Conservation (phyloP, 2,329 filamentous ascomycete genomes). For the Colletotrichum plurivorum region DNA sequence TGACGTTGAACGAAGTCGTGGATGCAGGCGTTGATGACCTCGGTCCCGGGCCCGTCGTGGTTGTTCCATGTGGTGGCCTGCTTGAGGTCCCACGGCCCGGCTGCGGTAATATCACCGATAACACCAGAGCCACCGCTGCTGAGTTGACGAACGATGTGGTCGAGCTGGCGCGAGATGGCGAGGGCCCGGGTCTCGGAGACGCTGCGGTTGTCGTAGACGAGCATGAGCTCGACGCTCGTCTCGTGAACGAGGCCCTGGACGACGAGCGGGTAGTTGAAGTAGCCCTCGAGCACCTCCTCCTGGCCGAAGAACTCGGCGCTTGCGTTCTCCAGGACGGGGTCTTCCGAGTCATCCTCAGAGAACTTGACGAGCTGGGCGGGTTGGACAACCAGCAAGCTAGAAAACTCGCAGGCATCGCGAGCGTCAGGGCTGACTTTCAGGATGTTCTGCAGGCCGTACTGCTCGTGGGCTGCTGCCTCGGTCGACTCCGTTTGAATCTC, state of each 20-base stretch:
- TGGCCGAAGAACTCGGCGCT: slow-evolving; percentile 5
- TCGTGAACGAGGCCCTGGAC: slow-evolving; percentile 4
- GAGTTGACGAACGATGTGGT: slow-evolving; percentile 23
- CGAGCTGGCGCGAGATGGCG: slow-evolving; percentile 30
- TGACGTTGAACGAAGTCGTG: slow-evolving; percentile 12
- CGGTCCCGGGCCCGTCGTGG: background rate
- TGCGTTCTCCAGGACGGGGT: slow-evolving; percentile 2
- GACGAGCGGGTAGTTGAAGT: slow-evolving; percentile 24
- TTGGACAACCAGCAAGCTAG: slow-evolving; percentile 34
- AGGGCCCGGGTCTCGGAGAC: slow-evolving; percentile 1
- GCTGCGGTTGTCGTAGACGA: slow-evolving; percentile 10
- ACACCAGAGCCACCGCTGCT: background rate
- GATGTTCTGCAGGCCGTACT: slow-evolving; percentile 44
- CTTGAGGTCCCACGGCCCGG: slow-evolving; percentile 5
- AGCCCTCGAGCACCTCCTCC: slow-evolving; percentile 19
- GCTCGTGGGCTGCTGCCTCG: slow-evolving; percentile 41
- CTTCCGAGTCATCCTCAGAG: slow-evolving; percentile 10
- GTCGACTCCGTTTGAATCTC: slow-evolving; percentile 40
- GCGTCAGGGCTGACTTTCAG: slow-evolving; percentile 37
- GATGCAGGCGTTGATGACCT: slow-evolving; percentile 13
- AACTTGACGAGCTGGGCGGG: slow-evolving; percentile 28
- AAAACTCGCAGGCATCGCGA: slow-evolving; percentile 31
- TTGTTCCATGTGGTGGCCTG: slow-evolving; percentile 10
- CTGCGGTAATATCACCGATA: background rate
- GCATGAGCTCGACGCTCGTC: background rate